phyloP scores from a whole-genome alignment of 257 asterid genomes.

The Forsythia suspensa region DNA sequence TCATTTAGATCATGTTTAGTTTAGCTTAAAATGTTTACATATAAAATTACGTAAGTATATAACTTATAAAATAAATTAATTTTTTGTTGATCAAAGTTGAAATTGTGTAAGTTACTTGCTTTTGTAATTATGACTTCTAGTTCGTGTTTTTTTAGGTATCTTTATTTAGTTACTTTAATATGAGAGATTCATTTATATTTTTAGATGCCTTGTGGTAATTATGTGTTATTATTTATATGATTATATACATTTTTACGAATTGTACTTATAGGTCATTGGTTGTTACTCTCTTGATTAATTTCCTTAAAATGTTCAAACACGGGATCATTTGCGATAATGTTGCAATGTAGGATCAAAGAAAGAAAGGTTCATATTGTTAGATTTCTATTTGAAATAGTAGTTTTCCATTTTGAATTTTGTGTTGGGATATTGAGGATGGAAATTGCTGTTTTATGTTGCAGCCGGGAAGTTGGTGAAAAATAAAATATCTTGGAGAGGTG shows the following conservation, averaged over 20 bases:
- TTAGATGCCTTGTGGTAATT: neutral
- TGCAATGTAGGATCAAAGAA: neutral
- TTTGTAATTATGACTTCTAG: neutral
- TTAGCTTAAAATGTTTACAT: neutral
- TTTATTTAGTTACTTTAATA: too few relatives aligned
- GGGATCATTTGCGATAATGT: neutral
- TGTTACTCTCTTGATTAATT: neutral
- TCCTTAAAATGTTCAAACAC: neutral
- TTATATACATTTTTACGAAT: neutral
- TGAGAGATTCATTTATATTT: neutral
- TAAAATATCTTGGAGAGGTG: constrained; percentile 48
- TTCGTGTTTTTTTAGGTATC: neutral
- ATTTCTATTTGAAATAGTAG: neutral
- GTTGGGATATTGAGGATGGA: neutral
- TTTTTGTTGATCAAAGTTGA: neutral
- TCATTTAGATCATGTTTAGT: neutral
- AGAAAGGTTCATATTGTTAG: neutral
- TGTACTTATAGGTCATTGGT: neutral
- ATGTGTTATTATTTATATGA: neutral
- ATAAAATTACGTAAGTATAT: neutral
- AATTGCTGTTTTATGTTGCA: constrained; percentile 22
- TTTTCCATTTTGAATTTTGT: neutral
- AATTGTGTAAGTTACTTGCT: neutral
- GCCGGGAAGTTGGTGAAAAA: constrained; percentile 50
- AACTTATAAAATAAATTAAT: too few relatives aligned